Conservation (phyloP, 2,329 filamentous ascomycete genomes). For the Monosporascus sp. region DNA sequence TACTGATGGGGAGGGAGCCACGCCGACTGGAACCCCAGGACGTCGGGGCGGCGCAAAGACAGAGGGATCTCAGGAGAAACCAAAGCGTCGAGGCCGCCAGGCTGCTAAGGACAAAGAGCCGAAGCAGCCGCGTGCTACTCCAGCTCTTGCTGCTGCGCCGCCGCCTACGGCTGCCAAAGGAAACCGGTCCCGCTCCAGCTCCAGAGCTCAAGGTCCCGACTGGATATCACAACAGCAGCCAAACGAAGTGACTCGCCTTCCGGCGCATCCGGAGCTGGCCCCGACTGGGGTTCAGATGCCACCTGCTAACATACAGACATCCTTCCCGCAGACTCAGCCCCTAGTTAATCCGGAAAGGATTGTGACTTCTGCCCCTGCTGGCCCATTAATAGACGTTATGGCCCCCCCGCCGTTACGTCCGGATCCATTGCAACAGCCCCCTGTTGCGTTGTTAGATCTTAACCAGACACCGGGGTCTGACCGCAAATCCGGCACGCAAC, state of each 20-base stretch:
- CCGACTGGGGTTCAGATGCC: slow-evolving; percentile 37
- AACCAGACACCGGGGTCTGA: slow-evolving; percentile 37
- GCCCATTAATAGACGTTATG: slow-evolving; percentile 48
- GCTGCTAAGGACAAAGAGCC: slow-evolving; percentile 31
- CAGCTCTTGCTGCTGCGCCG: slow-evolving; percentile 43
- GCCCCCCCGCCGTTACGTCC: slow-evolving; percentile 51
- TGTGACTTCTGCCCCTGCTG: slow-evolving; percentile 15
- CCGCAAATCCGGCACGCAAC: slow-evolving; percentile 49
- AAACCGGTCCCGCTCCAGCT: slow-evolving; percentile 50
- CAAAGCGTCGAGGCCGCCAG: slow-evolving; percentile 34
- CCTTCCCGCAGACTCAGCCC: slow-evolving; percentile 20
- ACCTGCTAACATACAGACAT: slow-evolving; percentile 28
- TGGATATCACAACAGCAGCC: slow-evolving; percentile 28
- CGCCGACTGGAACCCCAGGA: slow-evolving; percentile 52
- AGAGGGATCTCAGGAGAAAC: slow-evolving; percentile 39
- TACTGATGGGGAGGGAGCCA: slow-evolving; percentile 55
- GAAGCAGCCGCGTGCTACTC: slow-evolving; percentile 34
- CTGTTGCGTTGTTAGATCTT: slow-evolving; percentile 47
- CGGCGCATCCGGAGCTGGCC: slow-evolving; percentile 39
- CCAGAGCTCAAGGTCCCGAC: slow-evolving; percentile 42
- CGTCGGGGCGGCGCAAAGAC: slow-evolving; percentile 43
- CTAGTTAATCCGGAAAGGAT: slow-evolving; percentile 21
- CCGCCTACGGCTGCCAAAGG: slow-evolving; percentile 31
- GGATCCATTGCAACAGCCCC: slow-evolving; percentile 44
- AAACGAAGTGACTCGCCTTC: slow-evolving; percentile 34